Conservation (phyloP, 306 rosid genomes). For the Malus orientalis region DNA sequence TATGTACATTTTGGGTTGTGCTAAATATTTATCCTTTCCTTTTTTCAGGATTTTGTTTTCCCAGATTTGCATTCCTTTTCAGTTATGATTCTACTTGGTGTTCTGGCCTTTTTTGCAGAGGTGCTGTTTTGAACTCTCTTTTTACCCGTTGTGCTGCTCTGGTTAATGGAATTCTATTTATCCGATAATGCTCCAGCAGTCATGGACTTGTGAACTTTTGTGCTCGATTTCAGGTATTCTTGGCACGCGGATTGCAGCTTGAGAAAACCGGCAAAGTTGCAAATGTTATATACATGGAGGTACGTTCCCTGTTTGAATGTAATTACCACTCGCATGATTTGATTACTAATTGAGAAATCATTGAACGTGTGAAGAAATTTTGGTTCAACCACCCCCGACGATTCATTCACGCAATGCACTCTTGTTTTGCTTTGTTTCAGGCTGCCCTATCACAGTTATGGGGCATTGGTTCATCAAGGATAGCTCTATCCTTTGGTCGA, state of each 20-base stretch:
- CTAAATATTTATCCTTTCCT: not conserved
- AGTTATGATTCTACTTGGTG: constrained; percentile 49
- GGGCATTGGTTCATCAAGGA: constrained; percentile 35
- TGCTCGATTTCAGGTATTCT: constrained; percentile 42
- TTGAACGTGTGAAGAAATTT: not conserved
- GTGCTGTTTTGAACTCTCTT: constrained; percentile 28
- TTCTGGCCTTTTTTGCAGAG: constrained; percentile 75
- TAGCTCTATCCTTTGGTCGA: constrained; percentile 46
- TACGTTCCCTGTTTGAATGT: constrained; percentile 1
- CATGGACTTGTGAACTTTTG: not conserved
- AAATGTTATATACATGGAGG: constrained; percentile 57
- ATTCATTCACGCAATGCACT: not conserved
- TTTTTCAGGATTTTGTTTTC: constrained; percentile 56
- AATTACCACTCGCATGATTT: not conserved
- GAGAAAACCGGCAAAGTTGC: constrained; percentile 69
- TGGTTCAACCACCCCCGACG: too few relatives aligned
- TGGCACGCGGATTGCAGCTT: constrained; percentile 79
- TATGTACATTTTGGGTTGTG: not conserved
- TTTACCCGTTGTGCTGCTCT: not conserved
- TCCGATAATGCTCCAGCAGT: not conserved
- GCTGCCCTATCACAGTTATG: constrained; percentile 55
- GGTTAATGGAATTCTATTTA: not conserved
- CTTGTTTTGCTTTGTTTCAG: constrained; percentile 25
- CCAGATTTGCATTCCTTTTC: constrained; percentile 43
- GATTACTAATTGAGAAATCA: not conserved